A percentile compares a stretch with the other conserved stretches of the same genome.
Evolutionary conservation across 1,139 yeast genomes (phyloP).

Genomic region (Pneumocystis sp.): DNA sequence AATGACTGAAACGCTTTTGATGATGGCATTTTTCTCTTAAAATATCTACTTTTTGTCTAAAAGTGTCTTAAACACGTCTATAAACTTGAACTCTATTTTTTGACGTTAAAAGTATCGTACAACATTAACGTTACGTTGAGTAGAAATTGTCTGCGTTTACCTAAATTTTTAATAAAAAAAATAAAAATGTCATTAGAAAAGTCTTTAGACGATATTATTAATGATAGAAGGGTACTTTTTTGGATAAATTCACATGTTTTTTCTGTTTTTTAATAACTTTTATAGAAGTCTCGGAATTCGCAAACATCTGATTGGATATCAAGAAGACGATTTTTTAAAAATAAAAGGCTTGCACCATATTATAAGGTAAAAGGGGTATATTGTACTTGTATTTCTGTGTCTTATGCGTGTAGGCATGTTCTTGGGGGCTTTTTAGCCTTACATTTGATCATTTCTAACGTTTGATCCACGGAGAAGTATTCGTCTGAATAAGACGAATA

Average conservation of each 20-base stretch:
- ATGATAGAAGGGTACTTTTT: not conserved
- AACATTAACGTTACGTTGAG: no score
- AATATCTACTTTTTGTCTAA: not conserved
- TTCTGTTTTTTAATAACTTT: not conserved
- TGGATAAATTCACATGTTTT: not conserved
- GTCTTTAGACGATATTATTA: not conserved
- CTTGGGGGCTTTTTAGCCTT: not conserved
- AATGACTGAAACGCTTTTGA: not conserved
- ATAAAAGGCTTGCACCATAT: not conserved
- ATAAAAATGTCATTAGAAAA: not conserved
- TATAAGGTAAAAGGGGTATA: not conserved
- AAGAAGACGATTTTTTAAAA: not conserved
- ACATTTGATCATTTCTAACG: not conserved
- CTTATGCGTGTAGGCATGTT: not conserved
- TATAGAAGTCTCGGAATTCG: not conserved
- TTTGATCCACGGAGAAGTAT: not conserved
- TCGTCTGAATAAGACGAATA: not conserved
- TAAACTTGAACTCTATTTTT: not conserved
- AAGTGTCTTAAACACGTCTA: not conserved
- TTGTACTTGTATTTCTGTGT: not conserved
- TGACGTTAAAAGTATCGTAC: not conserved
- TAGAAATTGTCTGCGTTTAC: no score
- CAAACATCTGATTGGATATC: not conserved
- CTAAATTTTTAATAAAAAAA: not conserved
- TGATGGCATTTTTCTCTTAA: not conserved